Evolutionary conservation across 2,329 filamentous ascomycete species (phyloP).

Genomic region (Ustulina deusta): DNA sequence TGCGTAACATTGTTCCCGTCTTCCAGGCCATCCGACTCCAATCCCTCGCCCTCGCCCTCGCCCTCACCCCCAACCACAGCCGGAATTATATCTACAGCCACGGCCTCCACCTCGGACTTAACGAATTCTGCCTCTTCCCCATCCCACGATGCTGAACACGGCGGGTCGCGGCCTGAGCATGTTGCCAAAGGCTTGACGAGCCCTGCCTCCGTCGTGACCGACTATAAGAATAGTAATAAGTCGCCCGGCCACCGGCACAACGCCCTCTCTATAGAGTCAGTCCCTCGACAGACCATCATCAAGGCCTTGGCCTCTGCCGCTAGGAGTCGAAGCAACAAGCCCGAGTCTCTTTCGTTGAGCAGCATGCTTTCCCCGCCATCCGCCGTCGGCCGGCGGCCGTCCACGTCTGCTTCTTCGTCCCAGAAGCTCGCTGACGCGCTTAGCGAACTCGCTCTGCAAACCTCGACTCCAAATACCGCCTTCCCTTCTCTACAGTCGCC

Average conservation of each 20-base stretch:
- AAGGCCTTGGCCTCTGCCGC: slow-evolving; percentile 80
- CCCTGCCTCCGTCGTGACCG: slow-evolving; percentile 46
- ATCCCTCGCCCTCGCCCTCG: slow-evolving; percentile 4
- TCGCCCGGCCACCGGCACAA: slow-evolving; percentile 59
- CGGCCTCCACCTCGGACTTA: slow-evolving; percentile 41
- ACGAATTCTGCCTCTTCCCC: slow-evolving; percentile 30
- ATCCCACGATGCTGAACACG: slow-evolving; percentile 45
- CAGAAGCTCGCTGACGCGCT: slow-evolving; percentile 74
- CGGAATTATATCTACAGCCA: slow-evolving; percentile 9
- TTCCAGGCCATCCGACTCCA: slow-evolving; percentile 30
- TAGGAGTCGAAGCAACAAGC: slow-evolving; percentile 69
- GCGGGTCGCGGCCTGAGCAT: slow-evolving; percentile 41
- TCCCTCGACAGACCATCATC: slow-evolving; percentile 84
- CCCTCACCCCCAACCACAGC: slow-evolving; percentile 19
- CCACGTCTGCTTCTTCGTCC: slow-evolving; percentile 61
- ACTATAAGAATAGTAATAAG: slow-evolving; percentile 40
- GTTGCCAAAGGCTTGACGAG: slow-evolving; percentile 45
- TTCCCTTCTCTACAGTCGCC: slow-evolving; percentile 85
- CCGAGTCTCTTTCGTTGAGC: slow-evolving; percentile 72
- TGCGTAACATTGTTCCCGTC: slow-evolving; percentile 35
- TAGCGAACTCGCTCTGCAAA: slow-evolving; percentile 63
- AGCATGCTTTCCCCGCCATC: slow-evolving; percentile 66
- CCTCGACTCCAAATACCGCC: slow-evolving; percentile 60
- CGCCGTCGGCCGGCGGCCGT: slow-evolving; percentile 51
- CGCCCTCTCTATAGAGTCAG: slow-evolving; percentile 70